Evolutionary conservation across 2,329 filamentous ascomycete species (phyloP).

Genomic region (Claviceps humidiphila): DNA sequence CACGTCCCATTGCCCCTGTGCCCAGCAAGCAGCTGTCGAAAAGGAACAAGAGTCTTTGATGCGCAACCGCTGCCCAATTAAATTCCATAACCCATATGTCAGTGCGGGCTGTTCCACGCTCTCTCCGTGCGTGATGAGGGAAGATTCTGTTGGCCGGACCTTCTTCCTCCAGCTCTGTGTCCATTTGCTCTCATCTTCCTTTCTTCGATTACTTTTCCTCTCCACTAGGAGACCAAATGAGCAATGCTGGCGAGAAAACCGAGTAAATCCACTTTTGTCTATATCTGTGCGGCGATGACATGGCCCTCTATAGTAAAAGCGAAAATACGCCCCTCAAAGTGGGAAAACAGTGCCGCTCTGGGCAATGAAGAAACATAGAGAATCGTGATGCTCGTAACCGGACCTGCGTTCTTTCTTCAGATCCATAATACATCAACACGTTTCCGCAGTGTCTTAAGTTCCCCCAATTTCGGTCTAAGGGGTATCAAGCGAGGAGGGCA

Average conservation of each 20-base stretch:
- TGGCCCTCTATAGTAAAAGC: constrained; percentile 31
- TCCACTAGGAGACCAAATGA: constrained; percentile 19
- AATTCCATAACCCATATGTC: constrained; percentile 24
- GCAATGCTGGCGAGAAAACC: constrained; percentile 37
- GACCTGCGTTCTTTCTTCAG: constrained; percentile 11
- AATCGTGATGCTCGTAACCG: constrained; percentile 20
- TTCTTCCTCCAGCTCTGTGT: constrained; percentile 19
- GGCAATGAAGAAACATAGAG: constrained; percentile 24
- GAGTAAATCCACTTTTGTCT: constrained; percentile 56
- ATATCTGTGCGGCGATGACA: constrained; percentile 35
- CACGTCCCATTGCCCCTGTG: neutral
- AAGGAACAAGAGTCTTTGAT: constrained; percentile 17
- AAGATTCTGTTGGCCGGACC: constrained; percentile 20
- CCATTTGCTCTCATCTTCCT: constrained; percentile 16
- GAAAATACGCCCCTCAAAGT: constrained; percentile 22
- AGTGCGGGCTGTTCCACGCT: constrained; percentile 23
- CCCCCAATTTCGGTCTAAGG: constrained; percentile 29
- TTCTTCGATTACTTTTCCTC: constrained; percentile 15
- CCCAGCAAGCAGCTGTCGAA: constrained; percentile 10
- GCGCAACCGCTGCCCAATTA: constrained; percentile 18
- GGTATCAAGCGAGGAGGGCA: constrained; percentile 30
- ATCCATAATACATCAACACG: constrained; percentile 21
- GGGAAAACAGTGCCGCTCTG: constrained; percentile 20
- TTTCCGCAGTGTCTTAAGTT: constrained; percentile 24
- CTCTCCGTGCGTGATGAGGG: constrained; percentile 14